A percentile compares a stretch with the other conserved stretches of the same genome.
phyloP scores from a whole-genome alignment of 2,329 filamentous ascomycete species.

The Verticillium alfalfae region DNA sequence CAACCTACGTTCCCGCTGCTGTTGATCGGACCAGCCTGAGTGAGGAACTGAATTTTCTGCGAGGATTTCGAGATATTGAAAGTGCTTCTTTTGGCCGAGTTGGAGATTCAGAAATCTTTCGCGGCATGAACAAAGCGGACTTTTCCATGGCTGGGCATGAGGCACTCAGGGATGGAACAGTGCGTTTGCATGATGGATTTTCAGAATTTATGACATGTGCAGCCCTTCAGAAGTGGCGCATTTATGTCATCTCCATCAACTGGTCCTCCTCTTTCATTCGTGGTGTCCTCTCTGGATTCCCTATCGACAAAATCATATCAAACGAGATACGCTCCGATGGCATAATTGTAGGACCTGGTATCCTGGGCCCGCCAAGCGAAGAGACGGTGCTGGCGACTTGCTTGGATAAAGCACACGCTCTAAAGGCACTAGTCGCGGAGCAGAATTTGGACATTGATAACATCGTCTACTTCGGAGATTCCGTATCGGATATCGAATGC shows the following conservation, averaged over 20 bases:
- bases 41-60: neutral
- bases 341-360: neutral
- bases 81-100: neutral
- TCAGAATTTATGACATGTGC: neutral
- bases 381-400: neutral
- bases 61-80: neutral
- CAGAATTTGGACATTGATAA: neutral
- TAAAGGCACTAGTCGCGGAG: neutral
- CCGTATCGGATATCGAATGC: neutral
- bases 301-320: neutral
- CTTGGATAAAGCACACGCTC: neutral
- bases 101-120: neutral
- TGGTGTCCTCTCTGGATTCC: neutral
- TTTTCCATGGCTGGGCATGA: neutral
- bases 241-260: neutral
- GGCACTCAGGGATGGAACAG: neutral
- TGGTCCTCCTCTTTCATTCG: neutral
- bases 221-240: neutral
- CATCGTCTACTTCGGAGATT: neutral
- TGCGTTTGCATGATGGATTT: neutral
- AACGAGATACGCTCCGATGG: neutral
- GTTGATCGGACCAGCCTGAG: neutral
- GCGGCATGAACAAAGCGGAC: neutral
- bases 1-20: neutral
- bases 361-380: neutral